A percentile compares a stretch with the other conserved stretches of the same genome.
phyloP scores from a whole-genome alignment of 768 basidiomycete species.

The Nidularia pulvinata region DNA sequence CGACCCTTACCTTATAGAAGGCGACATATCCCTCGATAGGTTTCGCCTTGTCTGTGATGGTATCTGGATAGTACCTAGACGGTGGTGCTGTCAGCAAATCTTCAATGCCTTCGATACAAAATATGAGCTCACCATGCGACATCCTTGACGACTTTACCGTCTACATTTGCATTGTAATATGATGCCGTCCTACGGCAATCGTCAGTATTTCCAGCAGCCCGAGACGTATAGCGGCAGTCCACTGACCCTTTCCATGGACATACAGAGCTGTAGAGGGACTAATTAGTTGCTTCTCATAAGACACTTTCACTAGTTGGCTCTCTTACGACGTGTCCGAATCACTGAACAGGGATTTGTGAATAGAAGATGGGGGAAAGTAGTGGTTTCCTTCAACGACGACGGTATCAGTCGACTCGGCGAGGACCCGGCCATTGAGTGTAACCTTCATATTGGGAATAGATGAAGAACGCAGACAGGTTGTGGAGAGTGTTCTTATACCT shows the following conservation, averaged over 20 bases:
- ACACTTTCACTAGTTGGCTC: not conserved
- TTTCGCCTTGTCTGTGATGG: constrained; percentile 52
- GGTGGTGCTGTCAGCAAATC: not conserved
- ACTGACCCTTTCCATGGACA: constrained; percentile 79
- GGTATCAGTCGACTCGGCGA: constrained; percentile 61
- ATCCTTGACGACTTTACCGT: constrained; percentile 49
- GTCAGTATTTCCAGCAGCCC: not conserved
- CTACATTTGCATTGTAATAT: constrained; percentile 61
- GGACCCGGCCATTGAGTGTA: constrained; percentile 40
- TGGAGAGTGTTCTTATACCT: too few species aligned
- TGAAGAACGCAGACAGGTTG: too few species aligned
- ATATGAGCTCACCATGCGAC: constrained; percentile 57
- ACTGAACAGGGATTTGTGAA: constrained; percentile 43
- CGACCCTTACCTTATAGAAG: constrained; percentile 65
- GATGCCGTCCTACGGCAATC: constrained; percentile 46
- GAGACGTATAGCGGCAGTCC: not conserved
- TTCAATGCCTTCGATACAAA: not conserved
- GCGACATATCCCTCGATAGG: constrained; percentile 69
- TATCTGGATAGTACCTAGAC: constrained; percentile 64
- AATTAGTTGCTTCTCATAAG: not conserved
- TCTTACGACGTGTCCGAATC: constrained; percentile 46
- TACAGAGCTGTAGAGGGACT: constrained; percentile 32
- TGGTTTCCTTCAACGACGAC: constrained; percentile 66
- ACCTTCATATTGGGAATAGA: constrained; percentile 31
- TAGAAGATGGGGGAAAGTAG: constrained; percentile 66